Base-by-base conservation (phyloP, 2,329 filamentous ascomycete genomes). In the Phoma herbarum region DNA sequence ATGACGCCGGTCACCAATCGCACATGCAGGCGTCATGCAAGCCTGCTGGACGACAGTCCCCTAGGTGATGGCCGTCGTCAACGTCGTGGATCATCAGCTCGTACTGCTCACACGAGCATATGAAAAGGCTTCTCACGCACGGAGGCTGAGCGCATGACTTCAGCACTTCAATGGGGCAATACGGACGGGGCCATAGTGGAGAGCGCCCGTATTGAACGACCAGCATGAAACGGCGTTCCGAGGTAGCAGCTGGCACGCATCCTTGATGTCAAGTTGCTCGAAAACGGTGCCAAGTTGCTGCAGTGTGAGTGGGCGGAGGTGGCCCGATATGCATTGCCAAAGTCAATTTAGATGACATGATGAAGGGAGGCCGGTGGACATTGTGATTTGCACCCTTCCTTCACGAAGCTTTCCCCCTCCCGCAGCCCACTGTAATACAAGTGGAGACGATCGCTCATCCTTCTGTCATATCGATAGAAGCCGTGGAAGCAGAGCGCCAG, bases 201-300 rank as follows among this genome's bases (percentile, higher is more conserved):
- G 39, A 31, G 39, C 45, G 33, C 18, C 56, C 50, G 56, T 59
- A 59, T 59, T 47, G 45, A 50, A 50, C 51, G 50, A 51, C 56
- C 14, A 39, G 56, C 50, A 52, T 59, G 56, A 59, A 59, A 59
- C 56, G 56, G 52, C 29, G 48, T 48, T 52, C 49, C 59, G 53
- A 55, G 29, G 50, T 49, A 59, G 37, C 49, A 50, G 42, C 50
- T 53, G 43, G 22, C 59, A 47, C 16, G 29, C 33, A 54, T 50
- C 28, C 45, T 62, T 63, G 64, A 66, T 62, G 64, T 66, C 64
- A 66, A 51, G 43, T 28, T 18, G 44, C 43, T 31, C 18, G 47
- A 39, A 26, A 35, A 48, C 46, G 16, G 20, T 35, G 43, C 41
- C 47, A 41, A 54, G 48, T 60, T 46, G 35, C 52, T 51, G 44